Conservation (phyloP, 2,329 filamentous ascomycete species). For the Colletotrichum cuscutae region DNA sequence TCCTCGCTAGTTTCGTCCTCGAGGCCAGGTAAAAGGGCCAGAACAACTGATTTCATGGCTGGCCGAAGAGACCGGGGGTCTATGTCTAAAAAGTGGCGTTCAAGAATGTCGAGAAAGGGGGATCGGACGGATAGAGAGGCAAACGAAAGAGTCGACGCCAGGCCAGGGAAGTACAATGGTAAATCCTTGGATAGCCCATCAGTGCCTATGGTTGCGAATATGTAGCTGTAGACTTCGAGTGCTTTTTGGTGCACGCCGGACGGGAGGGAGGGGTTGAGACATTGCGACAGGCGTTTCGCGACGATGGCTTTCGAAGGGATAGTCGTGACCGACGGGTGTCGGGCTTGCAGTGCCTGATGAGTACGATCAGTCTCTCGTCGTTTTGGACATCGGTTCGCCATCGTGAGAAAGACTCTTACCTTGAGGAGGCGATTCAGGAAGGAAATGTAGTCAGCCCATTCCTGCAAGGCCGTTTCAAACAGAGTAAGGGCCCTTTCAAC, state of each 20-base stretch:
- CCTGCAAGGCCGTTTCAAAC: conserved; percentile 93
- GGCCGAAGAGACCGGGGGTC: conserved; percentile 80
- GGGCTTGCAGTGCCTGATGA: conserved; percentile 83
- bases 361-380: not conserved
- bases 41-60: conserved; percentile 88
- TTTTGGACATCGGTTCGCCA: not conserved
- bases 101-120: conserved; percentile 84
- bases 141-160: conserved; percentile 91
- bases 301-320: conserved; percentile 87
- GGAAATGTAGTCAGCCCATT: conserved; percentile 99
- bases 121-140: conserved; percentile 92
- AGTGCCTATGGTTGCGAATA: conserved; percentile 87
- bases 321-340: conserved; percentile 75
- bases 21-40: conserved; percentile 89
- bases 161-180: conserved; percentile 87
- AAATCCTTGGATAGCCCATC: conserved; percentile 85
- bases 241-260: conserved; percentile 98
- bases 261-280: conserved; percentile 89
- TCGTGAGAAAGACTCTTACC: conserved; percentile 58
- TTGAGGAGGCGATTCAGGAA: conserved; percentile 92
- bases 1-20: conserved; percentile 98
- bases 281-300: conserved; percentile 93
- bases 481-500: conserved; percentile 88
- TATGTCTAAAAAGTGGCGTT: conserved; percentile 80
- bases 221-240: conserved; percentile 89